Conservation (phyloP, 345 rosid species). For the Corymbia maculata region DNA sequence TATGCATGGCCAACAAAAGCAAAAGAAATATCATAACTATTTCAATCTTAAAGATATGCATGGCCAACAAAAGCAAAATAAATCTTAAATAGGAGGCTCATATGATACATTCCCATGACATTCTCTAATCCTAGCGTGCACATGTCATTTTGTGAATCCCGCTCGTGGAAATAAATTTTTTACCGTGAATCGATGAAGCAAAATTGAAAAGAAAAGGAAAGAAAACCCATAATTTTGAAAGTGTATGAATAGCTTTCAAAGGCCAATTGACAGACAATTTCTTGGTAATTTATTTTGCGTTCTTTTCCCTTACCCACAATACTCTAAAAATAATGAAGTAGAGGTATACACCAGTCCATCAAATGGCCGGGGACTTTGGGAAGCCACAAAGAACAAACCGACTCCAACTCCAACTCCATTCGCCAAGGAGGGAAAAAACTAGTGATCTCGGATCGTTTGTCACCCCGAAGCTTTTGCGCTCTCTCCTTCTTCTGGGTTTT, state of each 20-base stretch:
- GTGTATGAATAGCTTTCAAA: neutral
- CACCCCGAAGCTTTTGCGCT: neutral
- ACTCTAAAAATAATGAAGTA: neutral
- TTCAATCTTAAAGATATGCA: neutral
- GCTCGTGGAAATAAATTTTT: neutral
- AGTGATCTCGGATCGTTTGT: neutral
- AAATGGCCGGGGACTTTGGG: constrained; percentile 7
- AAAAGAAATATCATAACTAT: neutral
- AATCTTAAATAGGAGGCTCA: neutral
- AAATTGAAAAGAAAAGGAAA: neutral
- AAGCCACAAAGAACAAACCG: constrained; percentile 19
- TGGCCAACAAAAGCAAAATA: neutral
- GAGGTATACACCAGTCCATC: neutral
- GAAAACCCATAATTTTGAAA: neutral
- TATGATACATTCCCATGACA: neutral
- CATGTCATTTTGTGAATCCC: no score
- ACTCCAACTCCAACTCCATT: neutral
- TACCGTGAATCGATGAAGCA: neutral
- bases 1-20: neutral
- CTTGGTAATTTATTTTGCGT: neutral
- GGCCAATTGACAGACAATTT: neutral
- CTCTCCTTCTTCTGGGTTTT: neutral
- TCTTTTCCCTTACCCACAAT: neutral
- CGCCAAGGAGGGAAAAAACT: neutral
- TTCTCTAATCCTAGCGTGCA: neutral